Base-by-base conservation (phyloP, 2,329 filamentous ascomycete species). In the Geosmithia flava region DNA sequence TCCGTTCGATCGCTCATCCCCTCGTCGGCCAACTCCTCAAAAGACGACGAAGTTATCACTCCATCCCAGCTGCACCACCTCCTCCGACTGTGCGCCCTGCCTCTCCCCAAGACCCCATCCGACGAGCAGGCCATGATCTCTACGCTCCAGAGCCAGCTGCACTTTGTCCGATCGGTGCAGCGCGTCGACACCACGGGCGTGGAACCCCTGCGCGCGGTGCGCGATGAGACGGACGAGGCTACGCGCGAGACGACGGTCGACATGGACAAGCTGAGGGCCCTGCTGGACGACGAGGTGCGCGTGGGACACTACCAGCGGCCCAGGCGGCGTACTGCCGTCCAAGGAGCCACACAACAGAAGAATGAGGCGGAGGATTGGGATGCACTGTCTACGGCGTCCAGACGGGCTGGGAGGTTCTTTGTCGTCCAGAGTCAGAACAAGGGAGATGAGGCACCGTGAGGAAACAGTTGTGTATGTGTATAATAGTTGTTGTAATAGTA, bases 81-180 rank as follows among this genome's bases (percentile, higher is more conserved):
- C 10, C 81, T 96, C 37, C 85, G 87, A 17, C 81, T 97, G 40
- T 95, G 90, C 3, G 90, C 91, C 15, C 81, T 98, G 0, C 89
- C 91, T 0, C 74, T 75, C 1, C 89, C 91, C 0, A 66, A 72
- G 17, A 72, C 72, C 2, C 54, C 68, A 2, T 71, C 71, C 47
- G 82, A 89, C 56, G 84, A 95, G 61, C 58, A 69, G 0, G 66
- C 72, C 23, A 87, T 95, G 78, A 74, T 95, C 3, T 61, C 75
- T 20, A 90, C 83, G 1, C 74, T 98, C 2, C 75, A 82, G 47
- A 80, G 85, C 30, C 93, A 98, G 61, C 76, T 98, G 0, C 83
- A 85, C 58, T 98, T 98, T 59, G 89, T 97, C n/a, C 81, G 79
- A 52, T 80, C 88, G 52, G 81, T 97, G 19, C 90, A 95, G 59